Evolutionary conservation across 805 yeast species (phyloP).

Genomic region (Saccharomyces eubayanus): DNA sequence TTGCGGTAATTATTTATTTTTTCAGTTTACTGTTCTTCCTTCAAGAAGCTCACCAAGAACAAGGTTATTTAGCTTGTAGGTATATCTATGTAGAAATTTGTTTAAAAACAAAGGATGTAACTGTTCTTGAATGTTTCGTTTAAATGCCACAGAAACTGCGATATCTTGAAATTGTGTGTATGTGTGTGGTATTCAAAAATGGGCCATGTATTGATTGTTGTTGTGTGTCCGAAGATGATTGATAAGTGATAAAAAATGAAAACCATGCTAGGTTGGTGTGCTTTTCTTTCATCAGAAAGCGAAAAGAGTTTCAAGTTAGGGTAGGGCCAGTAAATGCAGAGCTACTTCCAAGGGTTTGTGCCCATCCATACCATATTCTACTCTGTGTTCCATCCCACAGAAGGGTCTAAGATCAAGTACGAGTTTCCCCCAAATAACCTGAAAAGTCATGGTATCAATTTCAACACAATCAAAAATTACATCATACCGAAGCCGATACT

Average conservation of each 20-base stretch:
- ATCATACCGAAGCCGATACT: slow-evolving; percentile 89
- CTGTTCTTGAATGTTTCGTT: not conserved
- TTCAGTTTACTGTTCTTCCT: not conserved
- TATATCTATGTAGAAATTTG: not conserved
- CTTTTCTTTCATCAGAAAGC: not conserved
- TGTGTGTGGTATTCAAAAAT: not conserved
- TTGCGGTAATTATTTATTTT: not conserved
- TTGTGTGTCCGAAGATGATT: not conserved
- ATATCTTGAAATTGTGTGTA: not conserved
- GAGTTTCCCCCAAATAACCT: slow-evolving; percentile 73
- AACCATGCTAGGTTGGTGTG: too few relatives aligned
- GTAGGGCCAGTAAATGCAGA: slow-evolving; percentile 10
- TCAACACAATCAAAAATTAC: slow-evolving; percentile 81
- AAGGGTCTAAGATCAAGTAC: slow-evolving; percentile 84
- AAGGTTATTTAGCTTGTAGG: not conserved
- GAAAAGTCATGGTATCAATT: slow-evolving; percentile 45
- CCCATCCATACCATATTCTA: slow-evolving; percentile 87
- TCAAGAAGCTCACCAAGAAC: not conserved
- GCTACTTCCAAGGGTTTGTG: slow-evolving; percentile 54
- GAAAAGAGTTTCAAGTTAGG: not conserved
- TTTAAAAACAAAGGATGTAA: not conserved
- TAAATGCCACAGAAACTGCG: not conserved
- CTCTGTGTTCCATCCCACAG: slow-evolving; percentile 89
- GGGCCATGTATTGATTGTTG: not conserved
- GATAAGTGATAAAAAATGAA: not conserved